A percentile compares a stretch with the other conserved stretches of the same genome.
Evolutionary conservation across 1,284 basidiomycete genomes (phyloP).

Genomic region (Pseudozyma sp.): DNA sequence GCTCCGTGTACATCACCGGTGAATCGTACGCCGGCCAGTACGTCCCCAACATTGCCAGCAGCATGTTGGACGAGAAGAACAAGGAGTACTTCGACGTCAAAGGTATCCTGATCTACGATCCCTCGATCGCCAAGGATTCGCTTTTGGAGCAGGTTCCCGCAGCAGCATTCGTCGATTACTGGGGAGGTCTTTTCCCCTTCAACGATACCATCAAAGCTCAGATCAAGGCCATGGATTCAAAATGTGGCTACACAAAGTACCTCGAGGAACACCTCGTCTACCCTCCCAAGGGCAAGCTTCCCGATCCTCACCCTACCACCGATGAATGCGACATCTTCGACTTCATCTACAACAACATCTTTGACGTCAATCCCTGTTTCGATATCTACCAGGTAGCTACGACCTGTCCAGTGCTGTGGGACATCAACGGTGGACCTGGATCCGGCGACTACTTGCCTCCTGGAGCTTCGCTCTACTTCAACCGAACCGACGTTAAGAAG

Average conservation of each 20-base stretch:
- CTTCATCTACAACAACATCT: conserved; percentile 23
- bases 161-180: conserved; percentile 40
- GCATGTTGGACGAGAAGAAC: conserved; percentile 49
- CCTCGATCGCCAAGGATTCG: conserved; percentile 50
- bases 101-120: conserved; percentile 65
- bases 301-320: conserved; percentile 23
- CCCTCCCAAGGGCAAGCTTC: conserved; percentile 60
- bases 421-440: conserved; percentile 29
- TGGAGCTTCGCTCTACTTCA: conserved; percentile 34
- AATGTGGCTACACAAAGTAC: conserved; percentile 54
- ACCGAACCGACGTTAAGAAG: conserved; percentile 57
- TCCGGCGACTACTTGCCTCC: conserved; percentile 25
- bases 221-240: conserved; percentile 41
- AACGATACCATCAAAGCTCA: conserved; percentile 36
- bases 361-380: conserved; percentile 52
- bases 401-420: conserved; percentile 40
- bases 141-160: conserved; percentile 55
- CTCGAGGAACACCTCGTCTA: conserved; percentile 58
- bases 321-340: conserved; percentile 37
- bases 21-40: conserved; percentile 96
- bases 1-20: conserved; percentile 56
- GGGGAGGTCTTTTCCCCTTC: conserved; percentile 42
- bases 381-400: conserved; percentile 46
- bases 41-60: conserved; percentile 83
- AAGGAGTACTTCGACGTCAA: conserved; percentile 58